phyloP scores from a whole-genome alignment of 2,329 filamentous ascomycete genomes.

The Penicillium brasilianum region DNA sequence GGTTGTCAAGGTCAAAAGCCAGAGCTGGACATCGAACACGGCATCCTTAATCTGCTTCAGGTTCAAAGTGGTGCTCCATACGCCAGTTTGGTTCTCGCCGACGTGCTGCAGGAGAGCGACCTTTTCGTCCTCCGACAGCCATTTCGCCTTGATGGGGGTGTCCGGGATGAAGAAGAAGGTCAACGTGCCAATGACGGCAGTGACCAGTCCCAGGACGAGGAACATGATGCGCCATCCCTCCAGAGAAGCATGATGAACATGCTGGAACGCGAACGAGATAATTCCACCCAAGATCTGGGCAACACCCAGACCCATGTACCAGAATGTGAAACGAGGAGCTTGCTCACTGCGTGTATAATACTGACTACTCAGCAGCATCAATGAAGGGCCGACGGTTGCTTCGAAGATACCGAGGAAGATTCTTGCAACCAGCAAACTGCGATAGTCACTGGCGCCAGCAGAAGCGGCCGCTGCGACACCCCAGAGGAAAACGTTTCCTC shows the following conservation, averaged over 20 bases:
- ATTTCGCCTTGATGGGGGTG: slow-evolving; percentile 53
- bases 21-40: slow-evolving; percentile 53
- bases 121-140: slow-evolving; percentile 43
- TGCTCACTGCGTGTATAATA: slow-evolving; percentile 65
- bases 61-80: slow-evolving; percentile 58
- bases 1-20: slow-evolving; percentile 45
- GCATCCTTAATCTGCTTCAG: slow-evolving; percentile 54
- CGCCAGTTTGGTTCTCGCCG: slow-evolving; percentile 56
- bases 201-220: slow-evolving; percentile 55
- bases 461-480: slow-evolving; percentile 44
- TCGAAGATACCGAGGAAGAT: slow-evolving; percentile 66
- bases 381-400: slow-evolving; percentile 63
- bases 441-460: slow-evolving; percentile 60
- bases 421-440: slow-evolving; percentile 59
- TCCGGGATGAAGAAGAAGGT: slow-evolving; percentile 56
- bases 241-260: slow-evolving; percentile 46
- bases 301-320: slow-evolving; percentile 65
- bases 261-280: slow-evolving; percentile 61
- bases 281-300: slow-evolving; percentile 52
- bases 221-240: slow-evolving; percentile 59
- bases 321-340: slow-evolving; percentile 64
- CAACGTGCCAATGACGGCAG: slow-evolving; percentile 48
- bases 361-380: slow-evolving; percentile 65
- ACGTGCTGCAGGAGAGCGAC: slow-evolving; percentile 50
- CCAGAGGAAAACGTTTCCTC: slow-evolving; percentile 63